phyloP scores from a whole-genome alignment of 1,139 yeast genomes.

The Williopsis jadinii region DNA sequence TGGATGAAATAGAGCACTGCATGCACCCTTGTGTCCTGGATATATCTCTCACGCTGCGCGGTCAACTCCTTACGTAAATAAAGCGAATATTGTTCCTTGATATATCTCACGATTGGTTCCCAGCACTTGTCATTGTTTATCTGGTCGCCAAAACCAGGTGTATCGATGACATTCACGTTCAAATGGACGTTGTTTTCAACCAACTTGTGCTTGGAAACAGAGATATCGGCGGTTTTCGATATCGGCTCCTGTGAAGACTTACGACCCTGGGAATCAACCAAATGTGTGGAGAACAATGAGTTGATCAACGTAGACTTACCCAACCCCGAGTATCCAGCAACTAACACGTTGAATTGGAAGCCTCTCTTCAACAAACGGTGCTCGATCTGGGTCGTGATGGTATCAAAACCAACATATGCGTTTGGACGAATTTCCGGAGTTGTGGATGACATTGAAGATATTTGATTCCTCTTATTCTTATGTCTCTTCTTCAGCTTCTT shows the following conservation, averaged over 20 bases:
- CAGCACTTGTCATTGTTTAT: constrained; percentile 93
- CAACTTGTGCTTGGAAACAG: constrained; percentile 61
- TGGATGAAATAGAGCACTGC: constrained; percentile 86
- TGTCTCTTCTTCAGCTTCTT: too few species aligned
- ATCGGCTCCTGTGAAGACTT: constrained; percentile 53
- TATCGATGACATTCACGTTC: constrained; percentile 83
- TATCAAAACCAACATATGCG: constrained; percentile 87
- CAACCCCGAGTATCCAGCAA: constrained; percentile 88
- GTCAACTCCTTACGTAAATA: constrained; percentile 93
- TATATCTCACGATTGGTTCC: constrained; percentile 94
- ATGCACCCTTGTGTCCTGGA: constrained; percentile 91
- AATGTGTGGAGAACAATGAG: constrained; percentile 79
- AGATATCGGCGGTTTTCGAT: constrained; percentile 84
- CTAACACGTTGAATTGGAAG: constrained; percentile 89
- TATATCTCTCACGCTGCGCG: constrained; percentile 83
- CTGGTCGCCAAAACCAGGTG: constrained; percentile 98
- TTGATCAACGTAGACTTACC: constrained; percentile 91
- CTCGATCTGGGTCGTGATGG: constrained; percentile 93
- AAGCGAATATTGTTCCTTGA: constrained; percentile 93
- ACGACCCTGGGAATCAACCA: constrained; percentile 71
- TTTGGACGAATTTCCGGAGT: constrained; percentile 30
- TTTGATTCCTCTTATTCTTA: background rate
- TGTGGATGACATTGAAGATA: constrained; percentile 6
- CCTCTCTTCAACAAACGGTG: constrained; percentile 88
- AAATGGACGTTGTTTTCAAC: constrained; percentile 84